Base-by-base conservation (phyloP, 2,329 filamentous ascomycete species). In the Cercospora zeae-maydis region DNA sequence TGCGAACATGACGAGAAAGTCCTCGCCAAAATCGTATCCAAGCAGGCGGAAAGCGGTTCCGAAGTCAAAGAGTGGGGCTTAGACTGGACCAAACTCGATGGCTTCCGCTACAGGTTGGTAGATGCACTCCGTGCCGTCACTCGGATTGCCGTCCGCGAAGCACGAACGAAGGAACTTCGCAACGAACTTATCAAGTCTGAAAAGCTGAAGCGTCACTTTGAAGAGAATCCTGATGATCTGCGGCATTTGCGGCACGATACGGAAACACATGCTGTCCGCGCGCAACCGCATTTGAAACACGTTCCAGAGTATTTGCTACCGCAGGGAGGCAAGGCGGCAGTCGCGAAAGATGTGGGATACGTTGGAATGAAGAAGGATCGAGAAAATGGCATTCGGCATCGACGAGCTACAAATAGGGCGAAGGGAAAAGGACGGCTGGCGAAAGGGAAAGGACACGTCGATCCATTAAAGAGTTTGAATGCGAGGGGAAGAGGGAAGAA, bases 221-320 rank as follows among this genome's bases (percentile, higher is more conserved):
- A 98, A 75, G 95, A 99, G 77, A 97, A 99, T 75, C 95, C 95
- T 0, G 87, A 89, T 33, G 93, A 98, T 74, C 79, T 98, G 67
- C 86, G 87, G 37, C 92, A 96, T 74, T 81, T 98, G 68, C 86
- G 93, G 27, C 95, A 99, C 74, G 95, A 99, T 74, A 88, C 88
- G 37, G 93, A 97, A 75, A 82, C 96, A 61, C 85, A 92, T 64
- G 88, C 92, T 24, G 91, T 93, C 13, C 83, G 91, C 63, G 87
- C 92, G 51, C 93, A 98, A 77, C 85, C 90, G 7, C 95, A 99
- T 80, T 80, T 99, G 67, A 96, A 92, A 78, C 91, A 97, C 75
- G 90, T 99, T 1, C 95, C 95, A 0, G 93, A 97, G 52, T 99
- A 99, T 75, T 79, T 99, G 57, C 81, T 99, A 70, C 95, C 95